Conservation (phyloP, 192 early-diverging fungal species). For the Coemansia sp. region DNA sequence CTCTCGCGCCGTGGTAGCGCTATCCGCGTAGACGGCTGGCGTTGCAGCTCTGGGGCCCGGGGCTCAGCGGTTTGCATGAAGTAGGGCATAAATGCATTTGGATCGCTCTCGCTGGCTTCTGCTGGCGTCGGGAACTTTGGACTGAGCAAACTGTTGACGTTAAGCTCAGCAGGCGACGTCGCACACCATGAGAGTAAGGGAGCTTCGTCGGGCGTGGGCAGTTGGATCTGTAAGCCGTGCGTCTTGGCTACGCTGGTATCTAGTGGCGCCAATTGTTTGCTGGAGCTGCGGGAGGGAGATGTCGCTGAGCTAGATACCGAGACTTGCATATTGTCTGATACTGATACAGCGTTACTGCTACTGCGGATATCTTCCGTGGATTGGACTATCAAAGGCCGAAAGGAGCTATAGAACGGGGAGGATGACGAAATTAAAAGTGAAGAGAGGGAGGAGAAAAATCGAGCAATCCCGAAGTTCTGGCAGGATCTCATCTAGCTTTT, state of each 20-base stretch:
- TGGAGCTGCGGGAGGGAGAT: neutral
- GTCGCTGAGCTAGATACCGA: neutral
- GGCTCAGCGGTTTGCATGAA: constrained; percentile 40
- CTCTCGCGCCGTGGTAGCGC: constrained; percentile 1
- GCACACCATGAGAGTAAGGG: neutral
- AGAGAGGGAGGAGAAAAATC: neutral
- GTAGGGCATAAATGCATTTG: constrained; percentile 39
- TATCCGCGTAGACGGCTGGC: constrained; percentile 12
- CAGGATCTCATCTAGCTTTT: neutral
- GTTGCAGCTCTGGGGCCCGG: constrained; percentile 39
- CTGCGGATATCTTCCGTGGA: neutral
- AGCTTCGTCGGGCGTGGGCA: constrained; percentile 5
- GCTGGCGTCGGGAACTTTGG: constrained; percentile 34
- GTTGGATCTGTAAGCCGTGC: neutral
- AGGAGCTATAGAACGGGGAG: neutral
- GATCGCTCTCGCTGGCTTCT: neutral
- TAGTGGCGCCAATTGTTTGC: constrained; percentile 2
- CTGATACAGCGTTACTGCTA: neutral
- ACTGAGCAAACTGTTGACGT: constrained; percentile 13
- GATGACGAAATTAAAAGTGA: neutral
- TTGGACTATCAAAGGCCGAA: neutral
- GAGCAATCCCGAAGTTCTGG: neutral
- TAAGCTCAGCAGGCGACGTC: neutral
- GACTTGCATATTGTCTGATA: neutral
- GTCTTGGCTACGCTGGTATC: neutral